These are phyloP conservation scores for Aspergillus glaucus DNA, from an alignment of 2,329 filamentous ascomycete genomes.

Conservation along the genomic window DNA sequence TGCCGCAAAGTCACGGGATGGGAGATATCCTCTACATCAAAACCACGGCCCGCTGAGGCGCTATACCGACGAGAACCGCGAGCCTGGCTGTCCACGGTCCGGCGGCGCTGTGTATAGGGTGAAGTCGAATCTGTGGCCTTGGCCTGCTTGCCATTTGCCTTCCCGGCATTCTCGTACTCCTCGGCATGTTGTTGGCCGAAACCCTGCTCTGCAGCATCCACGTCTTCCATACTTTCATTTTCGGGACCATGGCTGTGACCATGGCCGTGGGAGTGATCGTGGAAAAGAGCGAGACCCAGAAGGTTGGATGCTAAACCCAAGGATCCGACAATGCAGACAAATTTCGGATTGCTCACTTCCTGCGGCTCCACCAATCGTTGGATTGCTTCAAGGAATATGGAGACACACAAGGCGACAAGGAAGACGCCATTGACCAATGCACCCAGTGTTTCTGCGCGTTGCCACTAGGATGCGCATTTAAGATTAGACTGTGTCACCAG, in stretches of 20 bases:
- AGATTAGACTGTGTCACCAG: not conserved
- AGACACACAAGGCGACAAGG: constrained; percentile 89
- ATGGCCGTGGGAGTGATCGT: constrained; percentile 84
- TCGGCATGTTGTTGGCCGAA: constrained; percentile 30
- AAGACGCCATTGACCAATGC: constrained; percentile 97
- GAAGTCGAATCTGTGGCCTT: constrained; percentile 22
- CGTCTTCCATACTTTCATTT: constrained; percentile 48
- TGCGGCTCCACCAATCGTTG: constrained; percentile 89
- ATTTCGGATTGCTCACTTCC: constrained; percentile 72
- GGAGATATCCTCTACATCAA: constrained; percentile 64
- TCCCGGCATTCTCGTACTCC: constrained; percentile 54
- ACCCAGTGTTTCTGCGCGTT: constrained; percentile 92
- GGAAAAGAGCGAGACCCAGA: constrained; percentile 80
- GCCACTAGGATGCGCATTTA: constrained; percentile 57
- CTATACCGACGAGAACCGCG: constrained; percentile 26
- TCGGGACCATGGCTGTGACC: constrained; percentile 53
- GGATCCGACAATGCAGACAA: constrained; percentile 85
- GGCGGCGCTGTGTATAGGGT: constrained; percentile 26
- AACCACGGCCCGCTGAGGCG: constrained; percentile 52
- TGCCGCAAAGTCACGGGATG: constrained; percentile 87
- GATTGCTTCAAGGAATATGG: constrained; percentile 91
- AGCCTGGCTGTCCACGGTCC: constrained; percentile 10
- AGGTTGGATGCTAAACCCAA: constrained; percentile 84
- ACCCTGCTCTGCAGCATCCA: constrained; percentile 33
- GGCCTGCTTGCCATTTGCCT: constrained; percentile 53